Evolutionary conservation across 2,329 filamentous ascomycete genomes (phyloP).

Genomic region (Claviceps maximensis): DNA sequence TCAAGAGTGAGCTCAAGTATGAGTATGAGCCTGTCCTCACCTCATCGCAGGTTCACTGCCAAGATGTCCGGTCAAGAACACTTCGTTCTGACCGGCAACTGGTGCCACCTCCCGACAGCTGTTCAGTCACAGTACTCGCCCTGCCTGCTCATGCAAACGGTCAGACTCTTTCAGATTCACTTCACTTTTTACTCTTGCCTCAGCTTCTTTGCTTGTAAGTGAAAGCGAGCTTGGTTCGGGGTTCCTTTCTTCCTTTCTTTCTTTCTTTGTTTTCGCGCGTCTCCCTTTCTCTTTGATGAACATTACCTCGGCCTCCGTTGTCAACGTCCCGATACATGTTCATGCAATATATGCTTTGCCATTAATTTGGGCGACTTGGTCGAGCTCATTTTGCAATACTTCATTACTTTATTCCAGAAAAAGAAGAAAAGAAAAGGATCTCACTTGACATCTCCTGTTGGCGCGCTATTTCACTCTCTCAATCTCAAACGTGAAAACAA

Average conservation of each 20-base stretch:
- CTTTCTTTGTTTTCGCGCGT: background rate
- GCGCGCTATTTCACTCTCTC: too few relatives aligned
- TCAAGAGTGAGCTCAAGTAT: background rate
- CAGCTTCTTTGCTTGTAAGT: slow-evolving; percentile 5
- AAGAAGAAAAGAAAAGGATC: background rate
- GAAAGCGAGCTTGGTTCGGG: background rate
- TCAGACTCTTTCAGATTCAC: background rate
- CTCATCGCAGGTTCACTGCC: background rate
- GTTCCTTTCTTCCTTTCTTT: background rate
- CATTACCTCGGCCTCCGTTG: too few relatives aligned
- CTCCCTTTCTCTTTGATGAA: background rate
- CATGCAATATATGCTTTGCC: background rate
- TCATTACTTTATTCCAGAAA: background rate
- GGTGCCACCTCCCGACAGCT: background rate
- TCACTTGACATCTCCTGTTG: too few relatives aligned
- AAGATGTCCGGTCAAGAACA: background rate
- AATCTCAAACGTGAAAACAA: background rate
- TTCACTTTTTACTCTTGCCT: background rate
- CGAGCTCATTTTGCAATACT: background rate
- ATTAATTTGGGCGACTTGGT: background rate
- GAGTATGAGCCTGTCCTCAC: background rate
- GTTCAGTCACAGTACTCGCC: background rate
- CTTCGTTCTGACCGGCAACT: background rate
- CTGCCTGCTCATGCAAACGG: background rate
- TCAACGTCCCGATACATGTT: background rate